Percentiles rank a stretch among this genome's conserved stretches.
Conservation (phyloP, 2,329 filamentous ascomycete species). For the Didymellaceae sp. region DNA sequence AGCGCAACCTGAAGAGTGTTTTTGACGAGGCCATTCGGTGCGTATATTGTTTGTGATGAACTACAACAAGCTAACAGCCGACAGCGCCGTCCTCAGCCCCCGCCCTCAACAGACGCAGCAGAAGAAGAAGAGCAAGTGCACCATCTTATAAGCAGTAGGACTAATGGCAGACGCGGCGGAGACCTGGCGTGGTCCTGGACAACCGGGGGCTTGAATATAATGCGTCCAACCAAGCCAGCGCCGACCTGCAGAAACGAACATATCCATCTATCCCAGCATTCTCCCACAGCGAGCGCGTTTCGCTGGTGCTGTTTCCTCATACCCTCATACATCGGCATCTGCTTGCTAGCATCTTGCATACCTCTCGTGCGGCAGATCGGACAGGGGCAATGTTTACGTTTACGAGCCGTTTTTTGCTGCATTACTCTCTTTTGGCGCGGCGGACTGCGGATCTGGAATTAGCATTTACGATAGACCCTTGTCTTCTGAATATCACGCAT, state of each 20-base stretch:
- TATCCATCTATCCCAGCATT: conserved; percentile 12
- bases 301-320: conserved; percentile 15
- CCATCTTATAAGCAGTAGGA: conserved; percentile 32
- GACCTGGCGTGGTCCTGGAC: conserved; percentile 33
- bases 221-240: conserved; percentile 19
- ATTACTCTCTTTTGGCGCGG: conserved; percentile 40
- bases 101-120: conserved; percentile 39
- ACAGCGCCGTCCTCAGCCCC: conserved; percentile 51
- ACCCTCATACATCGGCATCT: conserved; percentile 27
- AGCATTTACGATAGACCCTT: conserved; percentile 40
- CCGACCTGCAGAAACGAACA: conserved; percentile 14
- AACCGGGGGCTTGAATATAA: conserved; percentile 33
- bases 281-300: conserved; percentile 10
- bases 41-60: conserved; percentile 41
- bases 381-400: conserved; percentile 26
- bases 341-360: conserved; percentile 28
- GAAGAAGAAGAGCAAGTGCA: conserved; percentile 39
- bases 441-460: conserved; percentile 31
- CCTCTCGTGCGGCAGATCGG: conserved; percentile 25
- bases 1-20: conserved; percentile 96
- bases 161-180: conserved; percentile 10
- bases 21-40: conserved; percentile 99
- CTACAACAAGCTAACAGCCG: conserved; percentile 23
- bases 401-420: conserved; percentile 29
- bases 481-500: conserved; percentile 31